Evolutionary conservation across 2,329 filamentous ascomycete genomes (phyloP).

Genomic region (Cordyceps cateniannulata): DNA sequence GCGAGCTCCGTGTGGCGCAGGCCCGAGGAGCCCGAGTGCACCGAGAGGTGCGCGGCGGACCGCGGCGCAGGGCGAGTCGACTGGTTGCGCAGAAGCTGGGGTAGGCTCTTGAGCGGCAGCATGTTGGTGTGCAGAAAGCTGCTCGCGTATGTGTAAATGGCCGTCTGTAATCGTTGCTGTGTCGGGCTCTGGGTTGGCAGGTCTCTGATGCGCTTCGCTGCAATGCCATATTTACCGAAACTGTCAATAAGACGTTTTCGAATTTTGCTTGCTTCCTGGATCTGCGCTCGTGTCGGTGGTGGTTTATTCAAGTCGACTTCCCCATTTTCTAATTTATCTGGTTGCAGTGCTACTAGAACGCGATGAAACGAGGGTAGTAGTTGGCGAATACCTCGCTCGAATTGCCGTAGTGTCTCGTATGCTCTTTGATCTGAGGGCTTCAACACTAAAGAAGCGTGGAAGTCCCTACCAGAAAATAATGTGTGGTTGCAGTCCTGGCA

Average conservation of each 20-base stretch:
- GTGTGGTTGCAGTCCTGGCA: constrained; percentile 76
- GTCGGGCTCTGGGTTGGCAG: constrained; percentile 65
- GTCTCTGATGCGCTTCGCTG: constrained; percentile 74
- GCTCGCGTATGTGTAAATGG: constrained; percentile 76
- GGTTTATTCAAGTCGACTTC: constrained; percentile 33
- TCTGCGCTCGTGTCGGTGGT: constrained; percentile 55
- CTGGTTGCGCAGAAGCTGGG: constrained; percentile 52
- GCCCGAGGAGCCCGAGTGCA: constrained; percentile 31
- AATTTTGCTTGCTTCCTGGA: constrained; percentile 80
- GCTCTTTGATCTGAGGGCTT: constrained; percentile 70
- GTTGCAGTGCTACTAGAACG: constrained; percentile 63
- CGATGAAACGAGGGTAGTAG: constrained; percentile 81
- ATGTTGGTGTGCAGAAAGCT: constrained; percentile 84
- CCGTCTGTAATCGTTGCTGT: constrained; percentile 69
- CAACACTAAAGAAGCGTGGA: constrained; percentile 59
- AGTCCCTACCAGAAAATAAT: constrained; percentile 64
- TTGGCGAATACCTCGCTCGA: constrained; percentile 77
- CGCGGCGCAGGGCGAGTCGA: constrained; percentile 25
- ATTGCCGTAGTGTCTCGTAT: constrained; percentile 78
- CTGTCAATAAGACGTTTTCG: constrained; percentile 85
- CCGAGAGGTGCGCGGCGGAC: constrained; percentile 25
- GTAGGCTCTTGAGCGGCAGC: constrained; percentile 74
- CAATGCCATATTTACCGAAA: constrained; percentile 79
- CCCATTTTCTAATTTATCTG: constrained; percentile 33
- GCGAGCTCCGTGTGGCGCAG: constrained; percentile 42